Evolutionary conservation across 345 rosid species (phyloP).

Genomic region (Raphanus raphanistrum): DNA sequence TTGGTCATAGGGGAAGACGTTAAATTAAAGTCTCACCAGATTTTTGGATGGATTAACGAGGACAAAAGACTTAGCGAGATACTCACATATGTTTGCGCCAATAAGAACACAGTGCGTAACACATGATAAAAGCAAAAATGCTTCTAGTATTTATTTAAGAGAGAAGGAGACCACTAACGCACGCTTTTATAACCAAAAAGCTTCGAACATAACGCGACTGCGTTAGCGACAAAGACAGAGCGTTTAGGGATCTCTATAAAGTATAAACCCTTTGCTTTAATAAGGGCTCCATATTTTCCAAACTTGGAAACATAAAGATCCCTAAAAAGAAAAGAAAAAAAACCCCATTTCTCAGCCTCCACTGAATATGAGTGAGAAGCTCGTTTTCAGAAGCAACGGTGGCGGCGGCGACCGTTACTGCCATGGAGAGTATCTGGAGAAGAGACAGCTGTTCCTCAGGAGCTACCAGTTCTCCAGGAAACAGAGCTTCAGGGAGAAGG

Average conservation of each 20-base stretch:
- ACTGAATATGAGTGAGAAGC: slow-evolving; percentile 32
- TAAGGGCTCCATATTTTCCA: neutral
- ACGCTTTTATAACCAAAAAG: slow-evolving; percentile 13
- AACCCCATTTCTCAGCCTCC: neutral
- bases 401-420: slow-evolving; percentile 2
- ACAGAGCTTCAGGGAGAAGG: slow-evolving; percentile 47
- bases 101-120: neutral
- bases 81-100: neutral
- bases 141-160: neutral
- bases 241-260: neutral
- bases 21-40: slow-evolving; percentile 7
- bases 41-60: slow-evolving; percentile 3
- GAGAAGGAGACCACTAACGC: neutral
- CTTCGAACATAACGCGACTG: neutral
- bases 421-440: slow-evolving; percentile 53
- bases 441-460: slow-evolving; percentile 73
- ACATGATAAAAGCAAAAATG: neutral
- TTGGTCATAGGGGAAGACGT: slow-evolving; percentile 18
- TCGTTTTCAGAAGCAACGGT: slow-evolving; percentile 6
- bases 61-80: neutral
- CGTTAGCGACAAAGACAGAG: neutral
- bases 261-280: neutral
- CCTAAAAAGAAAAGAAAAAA: neutral
- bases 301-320: neutral
- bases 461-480: slow-evolving; percentile 79